These are phyloP conservation scores for Knoxia roxburghii DNA, from an alignment of 257 asterid genomes.

Conservation along the genomic window DNA sequence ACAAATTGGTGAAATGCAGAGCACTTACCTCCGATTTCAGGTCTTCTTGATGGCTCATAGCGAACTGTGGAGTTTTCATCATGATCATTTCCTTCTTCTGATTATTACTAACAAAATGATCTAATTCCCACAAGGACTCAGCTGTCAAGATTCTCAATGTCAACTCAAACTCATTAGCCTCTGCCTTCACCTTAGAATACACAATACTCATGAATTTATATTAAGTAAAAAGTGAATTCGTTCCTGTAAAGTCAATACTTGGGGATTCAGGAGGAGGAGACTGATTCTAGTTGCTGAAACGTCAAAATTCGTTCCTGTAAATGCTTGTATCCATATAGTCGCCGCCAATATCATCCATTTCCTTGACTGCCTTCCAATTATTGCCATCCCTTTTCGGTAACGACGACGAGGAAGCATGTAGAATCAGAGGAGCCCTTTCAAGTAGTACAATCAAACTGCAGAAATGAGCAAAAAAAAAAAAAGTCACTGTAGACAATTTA, in stretches of 20 bases:
- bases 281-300: too few species aligned
- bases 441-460: too few species aligned
- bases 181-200: constrained; percentile 18
- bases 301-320: constrained; percentile 58
- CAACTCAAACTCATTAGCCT: constrained; percentile 29
- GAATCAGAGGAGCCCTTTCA: neutral
- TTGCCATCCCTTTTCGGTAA: neutral
- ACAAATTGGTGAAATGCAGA: too few species aligned
- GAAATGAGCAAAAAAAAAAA: too few species aligned
- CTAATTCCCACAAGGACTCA: constrained; percentile 37
- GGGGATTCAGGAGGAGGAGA: too few species aligned
- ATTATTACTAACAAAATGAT: constrained; percentile 10
- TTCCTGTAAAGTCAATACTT: too few species aligned
- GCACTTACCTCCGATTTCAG: constrained; percentile 13
- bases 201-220: too few species aligned
- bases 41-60: neutral
- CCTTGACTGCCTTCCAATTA: constrained; percentile 28
- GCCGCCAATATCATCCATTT: constrained; percentile 60
- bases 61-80: constrained; percentile 6
- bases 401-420: neutral
- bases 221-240: too few species aligned
- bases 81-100: constrained; percentile 13
- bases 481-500: too few species aligned
- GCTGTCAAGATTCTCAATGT: constrained; percentile 24
- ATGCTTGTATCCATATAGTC: constrained; percentile 60